These are phyloP conservation scores for Beauveria pseudobassiana DNA, from an alignment of 2,329 filamentous ascomycete species.

Conservation along the genomic window DNA sequence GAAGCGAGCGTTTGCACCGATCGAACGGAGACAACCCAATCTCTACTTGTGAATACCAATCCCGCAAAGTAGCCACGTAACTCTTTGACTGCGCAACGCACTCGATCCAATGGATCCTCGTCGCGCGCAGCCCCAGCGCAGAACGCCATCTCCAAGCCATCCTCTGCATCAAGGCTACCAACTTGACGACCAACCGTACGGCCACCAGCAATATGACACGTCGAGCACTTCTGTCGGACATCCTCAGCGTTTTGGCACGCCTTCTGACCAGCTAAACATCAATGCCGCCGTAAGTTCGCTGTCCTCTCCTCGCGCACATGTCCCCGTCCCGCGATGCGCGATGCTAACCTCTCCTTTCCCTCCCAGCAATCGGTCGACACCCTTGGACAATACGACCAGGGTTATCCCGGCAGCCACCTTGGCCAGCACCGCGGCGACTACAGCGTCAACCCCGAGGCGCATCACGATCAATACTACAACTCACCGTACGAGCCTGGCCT, in stretches of 20 bases:
- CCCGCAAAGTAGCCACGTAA: neutral
- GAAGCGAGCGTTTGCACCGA: neutral
- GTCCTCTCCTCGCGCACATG: neutral
- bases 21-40: no score
- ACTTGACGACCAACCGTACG: constrained; percentile 70
- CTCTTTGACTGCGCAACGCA: neutral
- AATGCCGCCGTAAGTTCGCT: constrained; percentile 70
- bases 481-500: constrained; percentile 69
- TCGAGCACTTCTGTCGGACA: constrained; percentile 16
- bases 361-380: constrained; percentile 44
- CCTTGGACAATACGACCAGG: neutral
- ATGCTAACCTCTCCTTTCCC: neutral
- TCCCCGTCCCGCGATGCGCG: neutral
- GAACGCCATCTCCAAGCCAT: constrained; percentile 70
- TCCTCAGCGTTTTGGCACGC: constrained; percentile 41
- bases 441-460: constrained; percentile 32
- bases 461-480: constrained; percentile 76
- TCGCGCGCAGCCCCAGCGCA: constrained; percentile 35
- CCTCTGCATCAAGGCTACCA: constrained; percentile 71
- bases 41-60: no score
- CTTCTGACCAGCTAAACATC: constrained; percentile 69
- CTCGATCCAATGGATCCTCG: constrained; percentile 6
- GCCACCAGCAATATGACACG: constrained; percentile 26
- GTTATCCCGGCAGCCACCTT: neutral
- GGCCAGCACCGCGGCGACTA: constrained; percentile 34